Evolutionary conservation across 2,329 filamentous ascomycete genomes (phyloP), one percentile per base, ranked within the genome.

Genomic region (Acrodontium crateriforme): DNA sequence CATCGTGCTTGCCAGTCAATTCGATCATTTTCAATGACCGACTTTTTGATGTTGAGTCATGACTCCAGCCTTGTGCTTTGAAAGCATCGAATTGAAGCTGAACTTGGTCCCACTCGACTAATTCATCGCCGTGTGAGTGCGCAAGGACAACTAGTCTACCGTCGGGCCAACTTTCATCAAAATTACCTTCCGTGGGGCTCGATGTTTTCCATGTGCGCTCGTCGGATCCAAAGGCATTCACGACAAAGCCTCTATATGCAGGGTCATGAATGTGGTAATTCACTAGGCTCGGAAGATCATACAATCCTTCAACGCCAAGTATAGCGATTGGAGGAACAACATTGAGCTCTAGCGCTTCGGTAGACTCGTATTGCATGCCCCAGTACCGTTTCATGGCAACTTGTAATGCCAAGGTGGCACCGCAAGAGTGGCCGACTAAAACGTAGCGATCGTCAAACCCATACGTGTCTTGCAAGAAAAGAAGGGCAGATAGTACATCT

Each of bases 251-350:
- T 5, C 53, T 46, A 46, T 82, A 83, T 18, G 65, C 57, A 6
- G 63, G 57, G 25, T 57, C 50, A 62, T 55, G 3, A 39, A 29
- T 34, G 22, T 67, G 61, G 25, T 61, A 56, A 6, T 34, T 25
- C 2, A 66, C 49, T 12, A 81, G 51, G 0, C 61, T 62, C 6
- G 59, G 59, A 7, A 83, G 50, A 43, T 78, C 69, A 50, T 80
- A 81, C 13, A 83, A 69, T 1, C 78, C 77, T 30, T 68, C 67
- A 12, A 78, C 52, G 18, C 72, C 66, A 4, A 79, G 46, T n/a
- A 79, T 52, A 3, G 63, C 67, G 3, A 54, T 44, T 0, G 71
- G 71, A 5, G 40, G 40, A 7, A 41, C 33, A n/a, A 48, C 41
- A 14, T 46, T 45, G 16, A 41, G 25, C 20, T 39, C 39, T 16